Evolutionary conservation across 306 rosid genomes (phyloP).

Genomic region (Begonia loranthoides): DNA sequence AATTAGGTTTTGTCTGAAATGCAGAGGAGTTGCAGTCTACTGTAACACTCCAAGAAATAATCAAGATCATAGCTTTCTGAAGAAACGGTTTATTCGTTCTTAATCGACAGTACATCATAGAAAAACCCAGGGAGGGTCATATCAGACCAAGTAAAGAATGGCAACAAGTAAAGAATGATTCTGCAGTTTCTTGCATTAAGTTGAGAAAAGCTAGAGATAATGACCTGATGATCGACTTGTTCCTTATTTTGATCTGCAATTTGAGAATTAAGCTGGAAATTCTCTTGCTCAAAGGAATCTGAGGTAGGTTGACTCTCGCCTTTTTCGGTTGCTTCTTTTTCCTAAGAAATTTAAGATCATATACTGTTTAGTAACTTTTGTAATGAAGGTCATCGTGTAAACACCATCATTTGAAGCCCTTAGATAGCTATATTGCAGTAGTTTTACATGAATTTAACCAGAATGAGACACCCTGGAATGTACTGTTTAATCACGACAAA

Average conservation of each 20-base stretch:
- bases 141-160: too few relatives aligned
- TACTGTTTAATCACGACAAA: too few relatives aligned
- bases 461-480: background rate
- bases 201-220: background rate
- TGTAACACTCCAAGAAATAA: too few relatives aligned
- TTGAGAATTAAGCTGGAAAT: slow-evolving; percentile 17
- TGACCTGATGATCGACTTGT: too few relatives aligned
- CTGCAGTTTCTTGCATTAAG: background rate
- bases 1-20: too few relatives aligned
- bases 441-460: background rate
- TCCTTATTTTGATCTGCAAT: slow-evolving; percentile 33
- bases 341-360: slow-evolving; percentile 19
- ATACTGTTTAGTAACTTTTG: background rate
- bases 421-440: too few relatives aligned
- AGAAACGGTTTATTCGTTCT: too few relatives aligned
- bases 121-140: too few relatives aligned
- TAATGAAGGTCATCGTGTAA: background rate
- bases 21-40: too few relatives aligned
- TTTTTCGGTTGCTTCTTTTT: slow-evolving; percentile 30
- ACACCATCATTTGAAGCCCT: background rate
- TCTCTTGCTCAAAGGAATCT: slow-evolving; percentile 25
- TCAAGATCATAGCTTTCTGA: too few relatives aligned
- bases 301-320: slow-evolving; percentile 30
- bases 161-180: too few relatives aligned
- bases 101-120: too few relatives aligned